Evolutionary conservation across 495 filamentous ascomycete species (phyloP), one percentile per base, ranked within the genome.

Genomic region (Haplographium delicatum): DNA sequence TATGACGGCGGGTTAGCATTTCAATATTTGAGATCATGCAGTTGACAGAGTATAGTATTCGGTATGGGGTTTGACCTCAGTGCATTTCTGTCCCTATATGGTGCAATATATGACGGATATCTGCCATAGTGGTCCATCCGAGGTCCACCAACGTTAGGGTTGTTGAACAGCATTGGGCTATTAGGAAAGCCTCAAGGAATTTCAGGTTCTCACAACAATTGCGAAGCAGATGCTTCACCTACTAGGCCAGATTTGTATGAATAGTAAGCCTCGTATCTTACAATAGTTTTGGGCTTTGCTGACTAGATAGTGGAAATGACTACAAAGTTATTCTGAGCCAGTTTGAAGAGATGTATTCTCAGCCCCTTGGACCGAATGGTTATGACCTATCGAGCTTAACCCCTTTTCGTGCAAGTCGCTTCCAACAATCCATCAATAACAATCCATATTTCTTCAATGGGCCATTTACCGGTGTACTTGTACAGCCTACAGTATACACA

Each of bases 391-490:
- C 27, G 16, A 15, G 30, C 16, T 66, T 73, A 58, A 66, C 59
- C 1, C 28, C 63, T 20, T 67, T 68, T 10, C 63, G 67, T 5
- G 65, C 57, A 7, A 54, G 51, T 4, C 72, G 71, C 8, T 73
- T 72, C 48, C 54, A 75, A 10, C 55, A 79, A 53, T 75, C 69
- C 15, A 68, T 75, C 37, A 50, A 60, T 35, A 76, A 65, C 23
- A 80, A 78, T 45, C 75, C 75, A 0, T 65, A 75, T 33, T 79
- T 77, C 61, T 80, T 74, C 53, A 75, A 72, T 41, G 70, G 68
- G 6, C 75, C 73, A 1, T 71, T 78, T 42, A 62, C 69, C 5
- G 73, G 74, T 13, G 54, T 75, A 1, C 50, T 73, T 13, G 70
- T 72, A 4, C 67, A 68, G 18, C 70, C 74, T 22, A 72, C 75